A percentile compares a stretch with the other conserved stretches of the same genome.
phyloP scores from a whole-genome alignment of 1,284 basidiomycete genomes.

The Pascua sp. region DNA sequence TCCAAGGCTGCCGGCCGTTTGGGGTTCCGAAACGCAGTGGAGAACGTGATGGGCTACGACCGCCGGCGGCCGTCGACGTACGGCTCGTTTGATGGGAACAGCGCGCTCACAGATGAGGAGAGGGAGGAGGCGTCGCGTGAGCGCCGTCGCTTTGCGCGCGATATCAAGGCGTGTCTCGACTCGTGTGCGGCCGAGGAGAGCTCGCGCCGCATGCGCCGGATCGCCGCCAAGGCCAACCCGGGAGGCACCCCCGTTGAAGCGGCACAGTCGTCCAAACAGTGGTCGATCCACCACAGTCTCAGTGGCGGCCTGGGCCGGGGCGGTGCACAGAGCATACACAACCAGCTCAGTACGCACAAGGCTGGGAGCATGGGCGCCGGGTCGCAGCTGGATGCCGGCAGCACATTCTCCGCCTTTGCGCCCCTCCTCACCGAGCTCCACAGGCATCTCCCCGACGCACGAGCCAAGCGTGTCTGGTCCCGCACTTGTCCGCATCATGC shows the following conservation, averaged over 20 bases:
- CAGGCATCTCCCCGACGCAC: conserved; percentile 35
- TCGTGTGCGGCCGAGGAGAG: conserved; percentile 38
- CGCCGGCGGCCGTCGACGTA: conserved; percentile 24
- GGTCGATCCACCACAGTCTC: conserved; percentile 18
- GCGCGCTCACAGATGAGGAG: conserved; percentile 28
- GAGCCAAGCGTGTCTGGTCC: conserved; percentile 40
- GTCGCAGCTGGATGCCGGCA: background rate
- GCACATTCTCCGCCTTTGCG: conserved; percentile 34
- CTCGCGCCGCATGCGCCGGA: conserved; percentile 23
- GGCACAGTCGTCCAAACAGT: conserved; percentile 1
- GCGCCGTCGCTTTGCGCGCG: conserved; percentile 37
- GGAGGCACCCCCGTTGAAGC: background rate
- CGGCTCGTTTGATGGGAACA: conserved; percentile 12
- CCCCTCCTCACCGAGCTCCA: conserved; percentile 43
- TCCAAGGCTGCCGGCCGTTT: conserved; percentile 39
- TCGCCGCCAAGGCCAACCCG: conserved; percentile 3
- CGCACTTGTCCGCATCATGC: conserved; percentile 44
- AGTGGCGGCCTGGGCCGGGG: background rate
- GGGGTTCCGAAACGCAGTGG: conserved; percentile 39
- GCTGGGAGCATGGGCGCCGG: background rate
- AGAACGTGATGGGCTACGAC: conserved; percentile 36
- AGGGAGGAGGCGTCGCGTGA: conserved; percentile 39
- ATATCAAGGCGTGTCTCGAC: conserved; percentile 40
- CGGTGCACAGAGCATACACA: background rate
- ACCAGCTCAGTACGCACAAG: conserved; percentile 1